phyloP scores from a whole-genome alignment of 345 rosid genomes.

The Acer saccharum region DNA sequence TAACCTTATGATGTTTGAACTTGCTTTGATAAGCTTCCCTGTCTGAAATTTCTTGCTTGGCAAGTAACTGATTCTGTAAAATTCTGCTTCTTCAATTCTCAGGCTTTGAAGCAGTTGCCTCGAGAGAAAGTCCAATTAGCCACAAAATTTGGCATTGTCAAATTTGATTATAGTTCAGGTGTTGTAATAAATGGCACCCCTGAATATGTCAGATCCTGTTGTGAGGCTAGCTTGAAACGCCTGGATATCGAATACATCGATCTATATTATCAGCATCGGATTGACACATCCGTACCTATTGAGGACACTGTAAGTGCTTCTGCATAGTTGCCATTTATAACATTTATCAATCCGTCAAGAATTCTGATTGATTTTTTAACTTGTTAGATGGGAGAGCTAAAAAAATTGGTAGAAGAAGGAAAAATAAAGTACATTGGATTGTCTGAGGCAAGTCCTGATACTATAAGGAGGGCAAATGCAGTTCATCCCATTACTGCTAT shows the following conservation, averaged over 20 bases:
- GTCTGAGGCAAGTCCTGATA: constrained; percentile 32
- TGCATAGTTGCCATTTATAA: background rate
- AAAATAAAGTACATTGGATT: constrained; percentile 29
- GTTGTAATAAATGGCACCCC: constrained; percentile 22
- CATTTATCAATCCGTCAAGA: too few relatives aligned
- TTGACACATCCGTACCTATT: constrained; percentile 32
- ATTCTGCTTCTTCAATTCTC: background rate
- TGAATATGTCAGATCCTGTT: constrained; percentile 26
- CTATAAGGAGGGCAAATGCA: constrained; percentile 23
- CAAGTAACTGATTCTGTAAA: too few relatives aligned
- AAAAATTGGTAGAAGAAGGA: constrained; percentile 31
- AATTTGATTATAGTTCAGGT: background rate
- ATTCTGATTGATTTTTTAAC: background rate
- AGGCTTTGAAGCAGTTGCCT: constrained; percentile 40
- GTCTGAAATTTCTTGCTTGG: too few relatives aligned
- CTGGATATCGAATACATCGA: constrained; percentile 41
- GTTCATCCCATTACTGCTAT: constrained; percentile 29
- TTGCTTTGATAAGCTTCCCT: background rate
- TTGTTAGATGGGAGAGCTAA: constrained; percentile 25
- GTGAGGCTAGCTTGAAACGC: constrained; percentile 38
- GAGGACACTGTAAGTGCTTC: constrained; percentile 36
- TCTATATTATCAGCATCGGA: constrained; percentile 36
- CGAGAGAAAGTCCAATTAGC: constrained; percentile 43
- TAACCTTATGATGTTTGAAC: background rate
- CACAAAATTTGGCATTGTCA: constrained; percentile 35